Evolutionary conservation across 2,329 filamentous ascomycete species (phyloP), one percentile per base, ranked within the genome.

Genomic region (Phaeosphaeria sp.): DNA sequence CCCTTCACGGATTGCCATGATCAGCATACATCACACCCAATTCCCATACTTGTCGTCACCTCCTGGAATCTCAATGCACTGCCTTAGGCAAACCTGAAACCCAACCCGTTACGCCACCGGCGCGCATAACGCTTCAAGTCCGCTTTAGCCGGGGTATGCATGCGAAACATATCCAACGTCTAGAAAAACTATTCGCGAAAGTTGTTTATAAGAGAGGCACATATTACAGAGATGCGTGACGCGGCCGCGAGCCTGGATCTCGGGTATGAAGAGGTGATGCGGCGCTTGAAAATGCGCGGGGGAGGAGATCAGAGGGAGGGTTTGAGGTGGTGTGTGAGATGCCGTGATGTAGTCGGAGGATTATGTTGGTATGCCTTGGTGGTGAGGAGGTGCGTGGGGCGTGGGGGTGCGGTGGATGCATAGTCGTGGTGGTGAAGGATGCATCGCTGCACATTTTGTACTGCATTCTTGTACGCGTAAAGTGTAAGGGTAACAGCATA

Each of bases 61-160:
- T 41, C 49, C 11, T 4, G 47, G 42, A 23, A 50, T 17, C n/a
- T 55, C 33, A 44, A 30, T 51, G 56, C 58, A 36, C 23, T 52
- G 63, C 60, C 63, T 63, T 57, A 62, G 52, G 52, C 30, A 36
- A 36, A 55, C 51, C 63, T 69, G 69, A 71, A 68, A 72, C 69
- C 39, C 52, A 3, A 22, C 33, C 48, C 36, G 65, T 65, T 54
- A 55, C 47, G 44, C 23, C 46, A 44, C 30, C 55, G 52, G 56
- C 48, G 64, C 66, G 52, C 46, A 43, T 27, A 59, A 49, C 57
- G 65, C 65, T 50, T 60, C 62, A 65, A 18, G 27, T 58, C 33
- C 25, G 22, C 59, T 64, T 50, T 63, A 27, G 53, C 58, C 43
- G 52, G 30, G 25, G 23, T 22, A 52, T 52, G 41, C 50, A 23